A percentile compares a stretch with the other conserved stretches of the same genome.
These are phyloP conservation scores for Ceratocystis variospora DNA, from an alignment of 2,329 filamentous ascomycete genomes.

Conservation along the genomic window DNA sequence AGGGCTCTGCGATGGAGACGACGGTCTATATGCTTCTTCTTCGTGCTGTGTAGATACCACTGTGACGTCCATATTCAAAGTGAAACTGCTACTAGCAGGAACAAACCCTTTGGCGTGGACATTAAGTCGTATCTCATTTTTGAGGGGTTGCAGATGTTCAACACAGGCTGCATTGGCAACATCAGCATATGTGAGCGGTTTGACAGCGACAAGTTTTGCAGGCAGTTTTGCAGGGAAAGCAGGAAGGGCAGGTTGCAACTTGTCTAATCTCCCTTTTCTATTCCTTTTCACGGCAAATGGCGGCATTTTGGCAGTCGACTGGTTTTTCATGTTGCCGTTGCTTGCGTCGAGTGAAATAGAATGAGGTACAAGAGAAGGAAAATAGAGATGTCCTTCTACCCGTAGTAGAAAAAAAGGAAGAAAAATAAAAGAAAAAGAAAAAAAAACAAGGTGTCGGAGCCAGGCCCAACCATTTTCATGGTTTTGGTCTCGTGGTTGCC, in stretches of 20 bases:
- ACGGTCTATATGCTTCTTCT: neutral
- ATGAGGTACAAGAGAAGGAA: neutral
- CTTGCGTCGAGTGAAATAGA: neutral
- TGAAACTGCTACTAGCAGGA: conserved; percentile 5
- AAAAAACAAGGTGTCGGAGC: neutral
- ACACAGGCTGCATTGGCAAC: neutral
- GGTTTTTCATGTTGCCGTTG: neutral
- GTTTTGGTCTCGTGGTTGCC: neutral
- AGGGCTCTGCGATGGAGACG: neutral
- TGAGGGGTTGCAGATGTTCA: neutral
- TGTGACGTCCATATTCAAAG: neutral
- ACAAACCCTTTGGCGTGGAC: conserved; percentile 11
- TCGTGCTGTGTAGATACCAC: neutral
- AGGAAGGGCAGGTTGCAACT: neutral
- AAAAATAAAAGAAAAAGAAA: neutral
- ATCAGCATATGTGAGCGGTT: neutral
- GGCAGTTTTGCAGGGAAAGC: neutral
- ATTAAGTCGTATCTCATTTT: conserved; percentile 22
- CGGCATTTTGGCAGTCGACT: neutral
- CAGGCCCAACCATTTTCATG: neutral
- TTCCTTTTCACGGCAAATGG: neutral
- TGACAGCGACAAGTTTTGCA: neutral
- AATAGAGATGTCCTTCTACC: too few species aligned
- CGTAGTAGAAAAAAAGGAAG: neutral
- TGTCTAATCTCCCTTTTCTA: neutral